These are phyloP conservation scores for Pichia sp. DNA, from an alignment of 1,139 yeast genomes.

Conservation along the genomic window DNA sequence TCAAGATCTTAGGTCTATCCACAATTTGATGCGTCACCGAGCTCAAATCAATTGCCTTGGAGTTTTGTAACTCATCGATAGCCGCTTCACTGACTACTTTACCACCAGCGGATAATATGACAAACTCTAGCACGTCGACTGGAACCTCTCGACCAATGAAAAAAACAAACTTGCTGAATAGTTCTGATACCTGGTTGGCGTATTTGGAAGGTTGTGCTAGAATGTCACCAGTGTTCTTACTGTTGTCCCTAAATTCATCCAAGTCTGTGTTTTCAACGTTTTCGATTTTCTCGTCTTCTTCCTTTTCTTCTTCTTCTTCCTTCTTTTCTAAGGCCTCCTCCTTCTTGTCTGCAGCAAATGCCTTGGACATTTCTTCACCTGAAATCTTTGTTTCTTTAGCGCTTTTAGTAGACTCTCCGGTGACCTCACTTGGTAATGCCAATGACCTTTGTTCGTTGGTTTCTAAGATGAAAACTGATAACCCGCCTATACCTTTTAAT, in stretches of 20 bases:
- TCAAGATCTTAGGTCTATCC: conserved; percentile 79
- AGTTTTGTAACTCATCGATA: conserved; percentile 56
- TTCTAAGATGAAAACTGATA: conserved; percentile 75
- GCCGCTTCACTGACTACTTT: conserved; percentile 81
- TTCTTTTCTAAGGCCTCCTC: conserved; percentile 34
- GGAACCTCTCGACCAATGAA: conserved; percentile 96
- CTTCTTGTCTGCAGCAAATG: conserved; percentile 44
- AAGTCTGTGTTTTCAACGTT: conserved; percentile 47
- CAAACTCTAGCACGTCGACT: conserved; percentile 82
- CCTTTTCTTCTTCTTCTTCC: conserved; percentile 36
- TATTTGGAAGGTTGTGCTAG: conserved; percentile 74
- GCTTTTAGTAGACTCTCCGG: conserved; percentile 35
- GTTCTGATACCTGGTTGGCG: conserved; percentile 51
- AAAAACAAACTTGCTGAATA: conserved; percentile 74
- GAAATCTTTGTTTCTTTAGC: conserved; percentile 33
- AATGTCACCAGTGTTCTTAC: conserved; percentile 63
- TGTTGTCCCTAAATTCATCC: conserved; percentile 63
- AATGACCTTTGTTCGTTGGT: conserved; percentile 40
- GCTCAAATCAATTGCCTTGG: conserved; percentile 53
- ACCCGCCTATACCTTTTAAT: conserved; percentile 85
- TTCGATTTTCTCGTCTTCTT: conserved; percentile 39
- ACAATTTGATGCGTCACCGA: conserved; percentile 87
- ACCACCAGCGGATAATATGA: conserved; percentile 86
- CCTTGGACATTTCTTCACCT: conserved; percentile 44
- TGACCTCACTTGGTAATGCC: conserved; percentile 36